Evolutionary conservation across 1,139 yeast species (phyloP), one percentile per base, ranked within the genome.

Genomic region (Hyphopichia buzzinii): DNA sequence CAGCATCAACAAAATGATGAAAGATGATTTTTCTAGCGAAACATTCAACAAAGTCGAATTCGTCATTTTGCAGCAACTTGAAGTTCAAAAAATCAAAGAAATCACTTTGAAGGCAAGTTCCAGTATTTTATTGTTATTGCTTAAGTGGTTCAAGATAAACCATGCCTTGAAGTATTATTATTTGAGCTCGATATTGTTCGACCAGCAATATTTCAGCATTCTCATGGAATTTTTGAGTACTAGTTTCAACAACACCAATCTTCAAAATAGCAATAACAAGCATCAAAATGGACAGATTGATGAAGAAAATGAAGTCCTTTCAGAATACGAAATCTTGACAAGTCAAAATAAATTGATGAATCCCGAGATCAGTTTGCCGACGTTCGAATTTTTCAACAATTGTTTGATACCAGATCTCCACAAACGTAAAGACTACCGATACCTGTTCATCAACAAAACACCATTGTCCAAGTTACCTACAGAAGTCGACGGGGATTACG

Each of bases 81-180:
- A 84, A 47, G 66, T 80, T 3, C 44, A 71, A 3, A 72, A 81
- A 41, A 67, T 77, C 14, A 84, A 84, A 46, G 95, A 86, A 50
- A 65, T 79, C 2, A 67, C 83, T 1, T 53, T 84, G 37, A 85
- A 84, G 47, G 78, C 84, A 2, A 71, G 84, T 3, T 67, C 84
- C 1, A 74, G 77, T 2, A 72, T 80, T 1, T 40, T 88, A 1
- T 49, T 65, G 5, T 48, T 77, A 14, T 54, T 92, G 21, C 56
- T 83, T 24, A 74, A 73, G 48, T 92, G 97, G 97, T 83, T 88
- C 55, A 85, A 84, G 50, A 59, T 74, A 10, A 83, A 80, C 35
- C 96, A 92, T 57, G 65, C 88, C 2, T 59, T 89, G 46, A 90
- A 90, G 55, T 81, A 74, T 53, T 95, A 89, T 55, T 86, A 83